Evolutionary conservation across 2,329 filamentous ascomycete genomes (phyloP), one percentile per base, ranked within the genome.

Genomic region (Cladosporium phlei): DNA sequence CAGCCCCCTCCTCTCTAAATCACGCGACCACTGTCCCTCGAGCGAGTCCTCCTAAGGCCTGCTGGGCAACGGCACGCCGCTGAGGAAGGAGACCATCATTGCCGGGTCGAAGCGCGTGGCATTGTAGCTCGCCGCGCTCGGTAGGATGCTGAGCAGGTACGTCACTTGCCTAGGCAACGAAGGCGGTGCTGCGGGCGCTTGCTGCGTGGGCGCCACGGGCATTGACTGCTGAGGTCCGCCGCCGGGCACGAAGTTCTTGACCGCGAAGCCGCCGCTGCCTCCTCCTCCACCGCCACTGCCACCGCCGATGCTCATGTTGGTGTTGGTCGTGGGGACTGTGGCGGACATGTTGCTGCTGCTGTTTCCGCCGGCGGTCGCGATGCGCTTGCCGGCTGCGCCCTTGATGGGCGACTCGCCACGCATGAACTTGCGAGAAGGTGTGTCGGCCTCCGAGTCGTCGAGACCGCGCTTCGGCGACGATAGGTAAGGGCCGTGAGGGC

Each of bases 321-420:
- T 20, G 32, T 45, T 45, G 17, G 33, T 45, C 14, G 22, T 37
- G 12, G 42, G 33, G 7, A 37, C 33, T n/a, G 42, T 45, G 56
- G 66, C 59, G 19, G 50, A 55, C 43, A 55, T 58, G 37, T 59
- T 50, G 28, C 22, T 27, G 30, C 17, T 17, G 19, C 20, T 27
- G 53, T 40, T 45, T 27, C 53, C 52, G 24, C 46, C 49, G 12
- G 48, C 37, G 8, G 42, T 38, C 14, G 46, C 44, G 17, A 94
- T 75, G 27, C 90, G 83, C 47, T 90, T 83, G 20, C 88, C 88
- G 28, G 91, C 88, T 1, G 88, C 87, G 11, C 88, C 88, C 65
- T 97, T 98, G 28, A 97, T 76, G 0, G 94, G 93, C 4, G 91
- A 97, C 47, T 87, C 89, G n/a, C 85, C 90, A 34, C 94, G 82